These are phyloP conservation scores for Eutrema yunnanense DNA, from an alignment of 345 rosid species.

Conservation along the genomic window DNA sequence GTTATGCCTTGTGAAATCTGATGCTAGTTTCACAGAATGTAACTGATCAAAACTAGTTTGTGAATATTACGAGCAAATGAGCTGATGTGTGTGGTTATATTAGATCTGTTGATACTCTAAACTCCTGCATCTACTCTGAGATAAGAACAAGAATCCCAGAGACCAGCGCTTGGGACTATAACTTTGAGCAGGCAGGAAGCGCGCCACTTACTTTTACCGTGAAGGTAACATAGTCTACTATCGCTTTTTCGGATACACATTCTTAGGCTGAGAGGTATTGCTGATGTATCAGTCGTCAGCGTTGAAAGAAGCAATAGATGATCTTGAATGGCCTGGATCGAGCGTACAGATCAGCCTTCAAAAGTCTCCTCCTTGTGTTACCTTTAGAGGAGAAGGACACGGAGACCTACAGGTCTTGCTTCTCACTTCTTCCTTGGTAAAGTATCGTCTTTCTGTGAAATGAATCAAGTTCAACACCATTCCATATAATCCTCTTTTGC, in stretches of 20 bases:
- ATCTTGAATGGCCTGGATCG: conserved; percentile 96
- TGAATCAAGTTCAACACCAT: neutral
- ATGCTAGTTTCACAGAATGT: neutral
- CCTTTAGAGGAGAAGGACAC: conserved; percentile 82
- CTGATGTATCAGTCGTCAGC: conserved; percentile 58
- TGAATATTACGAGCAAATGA: neutral
- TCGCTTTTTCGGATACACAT: neutral
- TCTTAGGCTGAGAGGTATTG: neutral
- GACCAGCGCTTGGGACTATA: conserved; percentile 74
- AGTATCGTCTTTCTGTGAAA: neutral
- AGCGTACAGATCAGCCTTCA: conserved; percentile 63
- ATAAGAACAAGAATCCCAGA: conserved; percentile 81
- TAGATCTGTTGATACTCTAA: conserved; percentile 69
- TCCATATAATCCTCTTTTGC: conserved; percentile 18
- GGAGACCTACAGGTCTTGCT: conserved; percentile 80
- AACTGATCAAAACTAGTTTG: neutral
- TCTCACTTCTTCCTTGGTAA: no score
- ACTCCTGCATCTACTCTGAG: conserved; percentile 84
- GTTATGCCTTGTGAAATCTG: neutral
- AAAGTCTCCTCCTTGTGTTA: conserved; percentile 66
- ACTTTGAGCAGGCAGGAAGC: conserved; percentile 80
- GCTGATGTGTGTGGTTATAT: conserved; percentile 11
- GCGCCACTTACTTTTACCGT: conserved; percentile 69
- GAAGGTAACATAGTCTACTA: conserved; percentile 37
- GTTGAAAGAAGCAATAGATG: conserved; percentile 90